These are phyloP conservation scores for Dothidotthia symphoricarpi DNA, from an alignment of 2,329 filamentous ascomycete species.

Conservation along the genomic window DNA sequence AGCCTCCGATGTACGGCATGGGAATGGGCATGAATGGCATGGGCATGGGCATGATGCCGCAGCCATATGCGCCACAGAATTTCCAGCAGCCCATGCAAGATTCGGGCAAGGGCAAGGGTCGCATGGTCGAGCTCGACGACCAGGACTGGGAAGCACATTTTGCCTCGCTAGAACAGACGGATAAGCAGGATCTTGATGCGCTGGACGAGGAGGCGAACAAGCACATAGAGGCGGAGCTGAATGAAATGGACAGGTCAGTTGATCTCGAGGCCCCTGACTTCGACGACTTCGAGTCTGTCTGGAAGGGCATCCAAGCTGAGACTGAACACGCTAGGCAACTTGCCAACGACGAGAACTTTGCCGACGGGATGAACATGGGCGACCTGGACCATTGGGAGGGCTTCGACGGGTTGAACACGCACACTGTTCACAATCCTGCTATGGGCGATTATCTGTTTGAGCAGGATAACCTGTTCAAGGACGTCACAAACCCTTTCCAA, in stretches of 20 bases:
- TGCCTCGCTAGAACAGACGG: slow-evolving; percentile 74
- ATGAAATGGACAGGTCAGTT: slow-evolving; percentile 84
- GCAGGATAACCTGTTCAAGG: slow-evolving; percentile 84
- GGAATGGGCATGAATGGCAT: slow-evolving; percentile 58
- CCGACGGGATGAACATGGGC: slow-evolving; percentile 61
- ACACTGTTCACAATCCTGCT: slow-evolving; percentile 68
- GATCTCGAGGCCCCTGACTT: slow-evolving; percentile 75
- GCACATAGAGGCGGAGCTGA: slow-evolving; percentile 80
- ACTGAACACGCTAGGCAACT: slow-evolving; percentile 68
- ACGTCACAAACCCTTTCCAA: slow-evolving; percentile 80
- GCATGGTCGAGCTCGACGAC: slow-evolving; percentile 88
- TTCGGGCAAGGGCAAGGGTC: slow-evolving; percentile 73
- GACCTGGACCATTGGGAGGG: slow-evolving; percentile 78
- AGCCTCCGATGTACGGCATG: slow-evolving; percentile 52
- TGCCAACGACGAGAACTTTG: slow-evolving; percentile 63
- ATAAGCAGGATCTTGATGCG: slow-evolving; percentile 50
- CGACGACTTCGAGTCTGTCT: slow-evolving; percentile 89
- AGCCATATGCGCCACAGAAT: slow-evolving; percentile 44
- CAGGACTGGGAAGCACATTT: slow-evolving; percentile 96
- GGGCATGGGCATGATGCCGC: slow-evolving; percentile 50
- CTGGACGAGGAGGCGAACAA: slow-evolving; percentile 64
- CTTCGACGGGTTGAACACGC: slow-evolving; percentile 69
- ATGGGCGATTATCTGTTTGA: slow-evolving; percentile 94
- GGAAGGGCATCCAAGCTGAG: slow-evolving; percentile 78
- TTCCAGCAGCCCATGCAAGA: slow-evolving; percentile 49